These are phyloP conservation scores for Lasiosphaeris hirsuta DNA, from an alignment of 495 filamentous ascomycete species.

Conservation along the genomic window DNA sequence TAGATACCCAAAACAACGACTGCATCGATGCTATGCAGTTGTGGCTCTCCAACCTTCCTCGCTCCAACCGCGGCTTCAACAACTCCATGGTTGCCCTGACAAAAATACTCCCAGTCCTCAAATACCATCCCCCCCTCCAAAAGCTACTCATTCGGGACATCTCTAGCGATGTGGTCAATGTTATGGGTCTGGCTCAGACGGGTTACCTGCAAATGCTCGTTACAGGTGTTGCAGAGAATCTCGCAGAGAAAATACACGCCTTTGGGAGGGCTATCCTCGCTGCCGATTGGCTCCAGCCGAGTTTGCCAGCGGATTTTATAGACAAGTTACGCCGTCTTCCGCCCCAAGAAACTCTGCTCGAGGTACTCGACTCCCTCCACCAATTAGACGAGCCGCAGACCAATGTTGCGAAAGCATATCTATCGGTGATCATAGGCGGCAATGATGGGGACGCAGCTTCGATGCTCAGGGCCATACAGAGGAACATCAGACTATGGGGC, in stretches of 20 bases:
- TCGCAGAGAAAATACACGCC: slow-evolving; percentile 15
- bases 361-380: slow-evolving; percentile 15
- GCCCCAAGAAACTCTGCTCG: slow-evolving; percentile 9
- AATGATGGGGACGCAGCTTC: slow-evolving; percentile 4
- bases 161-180: slow-evolving; percentile 9
- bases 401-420: slow-evolving; percentile 6
- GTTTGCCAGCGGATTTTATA: slow-evolving; percentile 4
- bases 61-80: slow-evolving; percentile 17
- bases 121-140: not conserved
- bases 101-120: slow-evolving; percentile 10
- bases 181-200: slow-evolving; percentile 8
- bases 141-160: slow-evolving; percentile 4
- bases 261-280: slow-evolving; percentile 10
- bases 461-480: slow-evolving; percentile 9
- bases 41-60: slow-evolving; percentile 4
- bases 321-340: slow-evolving; percentile 10
- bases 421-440: slow-evolving; percentile 13
- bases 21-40: slow-evolving; percentile 10
- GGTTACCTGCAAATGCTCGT: slow-evolving; percentile 7
- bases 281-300: slow-evolving; percentile 12
- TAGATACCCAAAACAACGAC: slow-evolving; percentile 14
- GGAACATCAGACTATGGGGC: slow-evolving; percentile 9
- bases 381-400: not conserved
- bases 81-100: slow-evolving; percentile 19
- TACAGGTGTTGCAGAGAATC: slow-evolving; percentile 14